Base-by-base conservation (phyloP, 805 yeast genomes). In the Metschnikowia cubensis region DNA sequence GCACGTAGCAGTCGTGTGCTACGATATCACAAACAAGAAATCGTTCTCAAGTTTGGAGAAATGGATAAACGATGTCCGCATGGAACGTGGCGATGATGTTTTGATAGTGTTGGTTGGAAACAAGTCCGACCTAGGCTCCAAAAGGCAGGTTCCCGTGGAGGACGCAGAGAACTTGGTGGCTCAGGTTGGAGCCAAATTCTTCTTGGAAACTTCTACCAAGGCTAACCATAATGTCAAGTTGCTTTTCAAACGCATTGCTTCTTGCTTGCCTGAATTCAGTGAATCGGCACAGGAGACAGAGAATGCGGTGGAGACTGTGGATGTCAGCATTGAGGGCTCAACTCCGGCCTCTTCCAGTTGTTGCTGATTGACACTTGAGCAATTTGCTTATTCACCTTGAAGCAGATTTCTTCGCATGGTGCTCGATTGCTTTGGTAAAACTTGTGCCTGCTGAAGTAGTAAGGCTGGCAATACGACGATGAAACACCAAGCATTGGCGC, bases 1-100 rank as follows among this genome's bases (percentile, higher is more conserved):
- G 14, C 90, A 91, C 60, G 98, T 94, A n/a, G 98, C 99, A 0
- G 95, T 94, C 42, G 85, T 94, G 25, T 96, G 95, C 20, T 92
- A 92, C 70, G 99, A 94, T 66, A 86, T 92, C 51, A 89, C 97
- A 6, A 86, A 83, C 63, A 85, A 80, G 64, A 87, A 87, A 61
- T 83, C 96, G 17, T 92, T 92, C 69, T 85, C 84, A 51, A 85
- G 85, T 58, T 83, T 94, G 57, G 82, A 82, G 58, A 87, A 88
- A 66, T 94, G 99, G 99, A 84, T 89, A 56, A 94, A 88, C 59
- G 97, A 92, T 65, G 97, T 94, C 6, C 86, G 87, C 63, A 84
- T 89, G 54, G 99, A 92, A 71, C 79, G 98, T 56, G 97, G 97
- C 10, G 82, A 81, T 21, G 89, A 90, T 64, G 98, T 92, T 32